Conservation (phyloP, 106 monocot genomes). For the Vanilla planifolia region DNA sequence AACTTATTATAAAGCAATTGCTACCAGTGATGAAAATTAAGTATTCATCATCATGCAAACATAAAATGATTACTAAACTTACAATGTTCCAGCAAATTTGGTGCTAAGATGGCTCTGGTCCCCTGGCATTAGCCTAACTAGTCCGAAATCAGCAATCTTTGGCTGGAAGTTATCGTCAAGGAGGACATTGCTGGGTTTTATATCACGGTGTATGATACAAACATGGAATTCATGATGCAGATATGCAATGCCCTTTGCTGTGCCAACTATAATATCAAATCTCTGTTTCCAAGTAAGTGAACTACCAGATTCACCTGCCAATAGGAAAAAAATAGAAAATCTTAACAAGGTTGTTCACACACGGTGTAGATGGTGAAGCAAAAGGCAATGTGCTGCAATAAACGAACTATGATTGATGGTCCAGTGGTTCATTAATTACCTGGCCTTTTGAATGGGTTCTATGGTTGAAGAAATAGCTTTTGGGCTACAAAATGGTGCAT, state of each 20-base stretch:
- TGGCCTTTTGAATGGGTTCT: too few relatives aligned
- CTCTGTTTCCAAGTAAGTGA: constrained; percentile 64
- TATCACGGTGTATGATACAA: constrained; percentile 66
- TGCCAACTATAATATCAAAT: constrained; percentile 70
- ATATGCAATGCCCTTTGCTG: constrained; percentile 66
- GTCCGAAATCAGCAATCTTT: constrained; percentile 72
- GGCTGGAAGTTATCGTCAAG: constrained; percentile 68
- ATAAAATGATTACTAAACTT: constrained; percentile 3
- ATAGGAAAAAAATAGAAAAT: neutral
- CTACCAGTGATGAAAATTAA: neutral
- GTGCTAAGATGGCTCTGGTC: constrained; percentile 69
- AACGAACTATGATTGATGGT: too few relatives aligned
- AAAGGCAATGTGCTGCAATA: too few relatives aligned
- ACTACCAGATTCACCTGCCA: constrained; percentile 37
- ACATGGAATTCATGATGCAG: constrained; percentile 73
- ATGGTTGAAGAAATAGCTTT: too few relatives aligned
- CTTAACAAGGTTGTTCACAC: too few relatives aligned
- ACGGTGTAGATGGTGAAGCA: too few relatives aligned
- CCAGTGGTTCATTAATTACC: too few relatives aligned
- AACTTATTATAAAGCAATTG: neutral
- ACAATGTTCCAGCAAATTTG: constrained; percentile 73
- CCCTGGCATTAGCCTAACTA: constrained; percentile 58
- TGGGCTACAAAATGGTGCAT: too few relatives aligned
- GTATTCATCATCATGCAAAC: neutral
- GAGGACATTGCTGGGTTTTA: constrained; percentile 62